Base-by-base conservation (phyloP, 1,284 basidiomycete genomes). In the Stygiomarasmius scandens region DNA sequence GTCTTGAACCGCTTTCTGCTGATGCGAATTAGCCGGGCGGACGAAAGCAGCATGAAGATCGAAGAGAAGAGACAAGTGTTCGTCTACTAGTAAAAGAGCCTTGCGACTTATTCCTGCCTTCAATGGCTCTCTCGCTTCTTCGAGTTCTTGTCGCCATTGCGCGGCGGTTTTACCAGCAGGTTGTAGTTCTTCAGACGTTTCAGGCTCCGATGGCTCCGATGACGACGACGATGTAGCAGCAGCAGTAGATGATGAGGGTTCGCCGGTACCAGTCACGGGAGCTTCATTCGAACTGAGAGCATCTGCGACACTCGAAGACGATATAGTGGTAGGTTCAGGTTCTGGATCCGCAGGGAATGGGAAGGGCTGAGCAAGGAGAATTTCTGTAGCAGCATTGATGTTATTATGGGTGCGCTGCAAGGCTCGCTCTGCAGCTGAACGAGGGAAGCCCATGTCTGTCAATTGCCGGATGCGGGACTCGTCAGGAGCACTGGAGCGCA, bases 371-470 rank as follows among this genome's bases (percentile, higher is more conserved):
- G 84, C 83, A 22, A 99, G 78, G 1, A 99, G 80, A 19, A 94
- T 80, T 66, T 99, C 96, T 0, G 96, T 91, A 2, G 97, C 97
- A 5, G 91, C 87, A 38, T 82, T 89, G 64, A 98, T 80, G 65
- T 97, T 97, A 74, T 98, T 98, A 60, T 90, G 85, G 14, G 90
- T 89, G 22, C 95, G 89, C 20, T 82, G 72, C 20, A 99, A 77
- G 3, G 96, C 96, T 55, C 87, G 84, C 67, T 93, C 89, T 1
- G 92, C 92, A 3, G 93, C 92, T 43, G 84, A 83, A 9, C 93
- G 85, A 24, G 92, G 86, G 76, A 99, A 99, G 51, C 97, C 97
- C 97, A 99, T 99, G 64, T 99, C 96, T 16, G 87, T 89, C 50
- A 99, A 79, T 66, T 94, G 90, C 50, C 85, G 83, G 48, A 98